A percentile compares a stretch with the other conserved stretches of the same genome.
phyloP scores from a whole-genome alignment of 257 asterid genomes.

The Avicennia marina region DNA sequence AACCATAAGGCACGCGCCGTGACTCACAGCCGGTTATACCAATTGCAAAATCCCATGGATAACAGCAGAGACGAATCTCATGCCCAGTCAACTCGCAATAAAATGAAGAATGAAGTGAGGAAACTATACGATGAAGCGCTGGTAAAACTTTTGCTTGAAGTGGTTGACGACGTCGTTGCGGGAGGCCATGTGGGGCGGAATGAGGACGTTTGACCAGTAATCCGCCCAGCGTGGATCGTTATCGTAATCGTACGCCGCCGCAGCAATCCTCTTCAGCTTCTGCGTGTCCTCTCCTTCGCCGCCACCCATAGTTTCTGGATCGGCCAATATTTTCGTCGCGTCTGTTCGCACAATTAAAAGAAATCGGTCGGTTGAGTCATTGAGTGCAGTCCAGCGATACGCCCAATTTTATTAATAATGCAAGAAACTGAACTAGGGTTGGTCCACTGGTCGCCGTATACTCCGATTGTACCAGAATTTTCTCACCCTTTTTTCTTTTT shows the following conservation, averaged over 20 bases:
- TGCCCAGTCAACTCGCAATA: background rate
- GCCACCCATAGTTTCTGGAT: slow-evolving; percentile 36
- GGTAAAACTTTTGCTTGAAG: slow-evolving; percentile 95
- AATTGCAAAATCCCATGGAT: background rate
- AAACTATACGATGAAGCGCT: slow-evolving; percentile 70
- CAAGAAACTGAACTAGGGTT: slow-evolving; percentile 1
- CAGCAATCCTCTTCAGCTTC: slow-evolving; percentile 78
- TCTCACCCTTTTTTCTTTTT: background rate
- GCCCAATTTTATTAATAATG: too few species aligned
- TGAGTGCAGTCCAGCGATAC: background rate
- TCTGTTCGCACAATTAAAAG: background rate
- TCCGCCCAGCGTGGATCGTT: slow-evolving; percentile 80
- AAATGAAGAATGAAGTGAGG: background rate
- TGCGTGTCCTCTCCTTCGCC: slow-evolving; percentile 68
- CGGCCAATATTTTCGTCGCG: background rate
- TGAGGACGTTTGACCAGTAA: slow-evolving; percentile 91
- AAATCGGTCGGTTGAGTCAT: background rate
- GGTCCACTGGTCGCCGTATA: background rate
- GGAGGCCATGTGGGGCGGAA: slow-evolving; percentile 85
- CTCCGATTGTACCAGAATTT: background rate
- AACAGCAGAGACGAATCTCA: background rate
- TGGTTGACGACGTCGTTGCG: slow-evolving; percentile 70
- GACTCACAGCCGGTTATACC: background rate
- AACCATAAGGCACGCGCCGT: too few species aligned
- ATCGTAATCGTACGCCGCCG: slow-evolving; percentile 85